Conservation (phyloP, 1,139 yeast genomes). For the Pichia sp. region DNA sequence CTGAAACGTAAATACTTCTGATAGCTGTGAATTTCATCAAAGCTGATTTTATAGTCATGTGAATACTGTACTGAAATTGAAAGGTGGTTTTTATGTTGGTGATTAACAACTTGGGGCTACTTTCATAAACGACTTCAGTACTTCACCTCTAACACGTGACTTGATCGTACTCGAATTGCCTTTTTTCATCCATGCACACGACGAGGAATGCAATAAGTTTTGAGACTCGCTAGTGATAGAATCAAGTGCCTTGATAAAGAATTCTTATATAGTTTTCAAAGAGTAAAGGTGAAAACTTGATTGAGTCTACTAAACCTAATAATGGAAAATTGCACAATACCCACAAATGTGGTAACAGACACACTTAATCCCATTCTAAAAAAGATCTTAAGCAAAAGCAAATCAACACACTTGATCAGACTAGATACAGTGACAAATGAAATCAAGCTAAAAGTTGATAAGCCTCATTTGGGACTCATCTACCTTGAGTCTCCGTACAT, state of each 20-base stretch:
- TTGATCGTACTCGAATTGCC: background rate
- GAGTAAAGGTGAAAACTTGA: too few species aligned
- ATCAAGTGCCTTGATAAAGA: background rate
- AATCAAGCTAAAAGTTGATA: constrained; percentile 12
- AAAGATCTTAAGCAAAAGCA: constrained; percentile 14
- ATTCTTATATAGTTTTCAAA: background rate
- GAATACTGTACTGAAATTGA: too few species aligned
- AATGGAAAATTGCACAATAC: constrained; percentile 1
- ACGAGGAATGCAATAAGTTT: background rate
- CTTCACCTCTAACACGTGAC: background rate
- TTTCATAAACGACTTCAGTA: background rate
- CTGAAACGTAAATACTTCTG: too few species aligned
- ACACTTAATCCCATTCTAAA: constrained; percentile 7
- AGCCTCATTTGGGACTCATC: constrained; percentile 27
- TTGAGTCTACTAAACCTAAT: background rate
- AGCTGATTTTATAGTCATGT: too few species aligned
- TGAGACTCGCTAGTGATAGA: background rate
- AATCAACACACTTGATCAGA: constrained; percentile 11
- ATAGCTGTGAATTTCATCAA: too few species aligned
- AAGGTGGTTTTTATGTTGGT: too few species aligned
- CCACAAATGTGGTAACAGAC: background rate
- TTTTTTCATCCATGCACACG: background rate
- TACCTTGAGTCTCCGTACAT: constrained; percentile 48
- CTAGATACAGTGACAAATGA: constrained; percentile 11
- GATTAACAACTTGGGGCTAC: too few species aligned